Evolutionary conservation across 805 yeast species (phyloP).

Genomic region (Huiozyma sinensis): DNA sequence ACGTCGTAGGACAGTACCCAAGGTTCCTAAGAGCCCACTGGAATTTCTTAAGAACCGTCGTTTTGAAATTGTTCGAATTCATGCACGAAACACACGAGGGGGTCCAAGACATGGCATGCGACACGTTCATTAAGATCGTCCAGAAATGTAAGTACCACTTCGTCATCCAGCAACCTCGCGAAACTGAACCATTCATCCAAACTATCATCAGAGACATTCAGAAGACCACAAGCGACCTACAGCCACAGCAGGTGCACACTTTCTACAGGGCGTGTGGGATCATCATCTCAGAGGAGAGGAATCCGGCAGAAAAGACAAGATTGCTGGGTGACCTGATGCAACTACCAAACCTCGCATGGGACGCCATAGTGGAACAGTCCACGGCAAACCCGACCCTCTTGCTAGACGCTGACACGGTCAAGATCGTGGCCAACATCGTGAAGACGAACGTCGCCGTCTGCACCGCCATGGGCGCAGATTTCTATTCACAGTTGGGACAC

Average conservation of each 20-base stretch:
- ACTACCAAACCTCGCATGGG: constrained; percentile 92
- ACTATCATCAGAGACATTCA: constrained; percentile 80
- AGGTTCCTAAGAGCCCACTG: constrained; percentile 95
- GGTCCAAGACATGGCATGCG: constrained; percentile 99
- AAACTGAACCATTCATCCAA: constrained; percentile 81
- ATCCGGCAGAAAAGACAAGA: constrained; percentile 56
- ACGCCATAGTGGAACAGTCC: constrained; percentile 74
- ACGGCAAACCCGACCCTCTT: constrained; percentile 73
- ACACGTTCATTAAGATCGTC: constrained; percentile 92
- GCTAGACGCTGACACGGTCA: constrained; percentile 72
- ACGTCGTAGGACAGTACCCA: constrained; percentile 98
- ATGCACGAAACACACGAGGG: constrained; percentile 99
- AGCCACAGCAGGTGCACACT: constrained; percentile 95
- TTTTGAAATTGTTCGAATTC: constrained; percentile 88
- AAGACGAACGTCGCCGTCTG: constrained; percentile 95
- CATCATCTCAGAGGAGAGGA: constrained; percentile 78
- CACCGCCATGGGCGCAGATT: constrained; percentile 86
- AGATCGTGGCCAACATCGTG: constrained; percentile 83
- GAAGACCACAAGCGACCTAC: constrained; percentile 79
- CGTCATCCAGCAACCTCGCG: constrained; percentile 76
- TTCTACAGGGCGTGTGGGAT: constrained; percentile 96
- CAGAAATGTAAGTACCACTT: constrained; percentile 92
- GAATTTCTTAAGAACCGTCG: constrained; percentile 93
- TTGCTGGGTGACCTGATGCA: constrained; percentile 73
- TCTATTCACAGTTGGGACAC: constrained; percentile 74